Evolutionary conservation across 495 filamentous ascomycete species (phyloP).

Genomic region (Penicillium coprophilum): DNA sequence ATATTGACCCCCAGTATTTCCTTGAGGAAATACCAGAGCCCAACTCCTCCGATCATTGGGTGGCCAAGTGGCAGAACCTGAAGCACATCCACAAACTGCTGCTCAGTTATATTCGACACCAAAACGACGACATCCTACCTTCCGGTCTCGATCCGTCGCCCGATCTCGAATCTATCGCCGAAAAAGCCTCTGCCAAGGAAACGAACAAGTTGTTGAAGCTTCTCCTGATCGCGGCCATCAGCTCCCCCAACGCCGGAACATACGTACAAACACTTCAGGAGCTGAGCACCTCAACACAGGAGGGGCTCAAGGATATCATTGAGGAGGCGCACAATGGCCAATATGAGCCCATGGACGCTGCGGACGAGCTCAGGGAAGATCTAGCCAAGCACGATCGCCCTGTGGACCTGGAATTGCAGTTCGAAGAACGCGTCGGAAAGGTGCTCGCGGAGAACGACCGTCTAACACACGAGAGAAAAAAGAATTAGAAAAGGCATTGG

Average conservation of each 20-base stretch:
- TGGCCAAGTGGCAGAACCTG: slow-evolving; percentile 58
- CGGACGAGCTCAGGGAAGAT: slow-evolving; percentile 41
- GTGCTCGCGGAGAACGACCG: slow-evolving; percentile 51
- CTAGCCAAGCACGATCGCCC: slow-evolving; percentile 33
- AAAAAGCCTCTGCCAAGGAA: slow-evolving; percentile 41
- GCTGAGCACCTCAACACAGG: slow-evolving; percentile 47
- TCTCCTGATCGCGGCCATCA: slow-evolving; percentile 61
- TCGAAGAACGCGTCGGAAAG: slow-evolving; percentile 56
- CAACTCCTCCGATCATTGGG: slow-evolving; percentile 51
- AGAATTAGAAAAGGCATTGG: slow-evolving; percentile 51
- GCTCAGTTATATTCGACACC: slow-evolving; percentile 62
- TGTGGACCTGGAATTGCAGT: slow-evolving; percentile 51
- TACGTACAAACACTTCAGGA: slow-evolving; percentile 55
- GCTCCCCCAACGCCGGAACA: slow-evolving; percentile 52
- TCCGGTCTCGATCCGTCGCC: slow-evolving; percentile 50
- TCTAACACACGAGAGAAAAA: slow-evolving; percentile 55
- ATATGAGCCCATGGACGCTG: slow-evolving; percentile 36
- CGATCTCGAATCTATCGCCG: slow-evolving; percentile 61
- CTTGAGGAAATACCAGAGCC: slow-evolving; percentile 58
- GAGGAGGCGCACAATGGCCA: slow-evolving; percentile 48
- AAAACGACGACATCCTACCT: slow-evolving; percentile 50
- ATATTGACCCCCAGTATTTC: slow-evolving; percentile 70
- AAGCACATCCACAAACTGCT: slow-evolving; percentile 69
- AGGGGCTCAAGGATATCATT: slow-evolving; percentile 50
- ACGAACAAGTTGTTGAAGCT: slow-evolving; percentile 61